These are phyloP conservation scores for Colletotrichum destructivum DNA, from an alignment of 2,329 filamentous ascomycete species.

Conservation along the genomic window DNA sequence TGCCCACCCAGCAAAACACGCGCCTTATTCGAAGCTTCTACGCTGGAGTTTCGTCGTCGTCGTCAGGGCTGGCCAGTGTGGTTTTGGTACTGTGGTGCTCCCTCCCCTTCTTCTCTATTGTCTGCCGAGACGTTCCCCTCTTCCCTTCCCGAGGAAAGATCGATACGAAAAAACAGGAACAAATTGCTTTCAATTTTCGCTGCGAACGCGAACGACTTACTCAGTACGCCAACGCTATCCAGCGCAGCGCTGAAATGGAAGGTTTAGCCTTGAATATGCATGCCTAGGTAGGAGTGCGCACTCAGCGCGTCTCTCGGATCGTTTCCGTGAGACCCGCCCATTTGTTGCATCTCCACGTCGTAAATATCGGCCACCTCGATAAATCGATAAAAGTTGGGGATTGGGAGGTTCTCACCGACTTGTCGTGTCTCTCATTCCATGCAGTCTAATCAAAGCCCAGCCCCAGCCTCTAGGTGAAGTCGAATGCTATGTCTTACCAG, in stretches of 20 bases:
- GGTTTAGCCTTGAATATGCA: background rate
- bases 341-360: background rate
- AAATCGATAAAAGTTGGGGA: constrained; percentile 1
- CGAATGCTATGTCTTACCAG: background rate
- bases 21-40: constrained; percentile 5
- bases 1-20: background rate
- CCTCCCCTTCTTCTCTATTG: background rate
- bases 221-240: background rate
- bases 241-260: background rate
- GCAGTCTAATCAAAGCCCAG: constrained; percentile 4
- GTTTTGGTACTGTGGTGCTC: no score
- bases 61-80: constrained; percentile 8
- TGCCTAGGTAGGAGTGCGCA: background rate
- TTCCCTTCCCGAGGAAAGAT: constrained; percentile 11
- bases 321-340: background rate
- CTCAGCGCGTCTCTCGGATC: background rate
- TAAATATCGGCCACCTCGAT: no score
- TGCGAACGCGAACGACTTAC: background rate
- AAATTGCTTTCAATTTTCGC: background rate
- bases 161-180: constrained; percentile 1
- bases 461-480: constrained; percentile 3
- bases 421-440: constrained; percentile 17
- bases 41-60: constrained; percentile 31
- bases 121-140: background rate
- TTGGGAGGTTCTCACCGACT: constrained; percentile 32